Base-by-base conservation (phyloP, 306 rosid genomes). In the Malus fusca region DNA sequence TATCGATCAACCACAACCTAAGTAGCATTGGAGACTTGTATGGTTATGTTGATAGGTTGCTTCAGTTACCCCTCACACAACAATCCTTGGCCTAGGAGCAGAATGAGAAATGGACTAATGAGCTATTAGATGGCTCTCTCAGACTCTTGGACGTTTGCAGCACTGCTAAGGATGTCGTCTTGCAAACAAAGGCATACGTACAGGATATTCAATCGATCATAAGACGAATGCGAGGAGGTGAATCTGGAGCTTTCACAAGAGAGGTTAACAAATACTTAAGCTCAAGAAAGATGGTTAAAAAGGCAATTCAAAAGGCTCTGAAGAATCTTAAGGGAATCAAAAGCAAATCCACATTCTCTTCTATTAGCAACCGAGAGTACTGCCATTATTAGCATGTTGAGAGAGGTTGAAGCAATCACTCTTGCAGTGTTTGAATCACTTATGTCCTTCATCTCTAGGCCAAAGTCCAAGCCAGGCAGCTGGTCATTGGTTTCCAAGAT, bases 111-210 rank as follows among this genome's bases (percentile, higher is more conserved):
- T 23, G 35, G 30, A 40, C 79, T 5, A 68, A 66, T 62, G 72
- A 67, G 8, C 68, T 84, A 33, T 71, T 80, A 11, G 84, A 80
- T 33, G 84, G 87, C 52, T 84, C 84, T 62, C 40, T 84, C 8
- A 55, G 77, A 42, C 28, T 73, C 30, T 72, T 80, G 79, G 87
- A 83, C 53, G 68, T 80, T 42, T 80, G 79, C 51, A 69, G 65
- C 30, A 62, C 28, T 3, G 82, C 84, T 11, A 84, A 80, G 70
- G 84, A 80, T 64, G 77, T 75, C 9, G 21, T 84, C 63, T 21
- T 46, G 66, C 73, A 69, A 46, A 72, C 85, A 25, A 82, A 67
- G 68, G 82, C 73, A 68, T 77, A 18, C 17, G 14, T 73, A 3
- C 68, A 51, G 2, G 66, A 77, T 26, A 53, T 82, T 11, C 82